Conservation (phyloP, 2,329 filamentous ascomycete genomes). For the Clarireedia homoeocarpa region DNA sequence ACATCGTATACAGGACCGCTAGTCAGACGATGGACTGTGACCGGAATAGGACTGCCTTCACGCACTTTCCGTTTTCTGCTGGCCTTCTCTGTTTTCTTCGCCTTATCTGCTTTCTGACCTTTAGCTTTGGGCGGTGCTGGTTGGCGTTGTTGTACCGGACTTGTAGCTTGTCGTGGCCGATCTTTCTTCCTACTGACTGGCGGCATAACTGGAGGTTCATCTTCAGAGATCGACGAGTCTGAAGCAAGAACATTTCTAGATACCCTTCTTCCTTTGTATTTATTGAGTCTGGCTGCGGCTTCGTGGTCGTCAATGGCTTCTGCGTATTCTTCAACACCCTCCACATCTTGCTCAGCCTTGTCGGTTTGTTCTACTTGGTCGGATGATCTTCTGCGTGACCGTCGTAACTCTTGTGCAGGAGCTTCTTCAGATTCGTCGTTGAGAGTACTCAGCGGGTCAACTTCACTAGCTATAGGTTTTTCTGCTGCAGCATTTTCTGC, state of each 20-base stretch:
- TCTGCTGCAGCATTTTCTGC: not conserved
- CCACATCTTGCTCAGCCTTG: not conserved
- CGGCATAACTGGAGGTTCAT: slow-evolving; percentile 19
- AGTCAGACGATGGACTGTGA: slow-evolving; percentile 56
- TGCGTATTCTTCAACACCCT: slow-evolving; percentile 15
- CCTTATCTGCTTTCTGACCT: slow-evolving; percentile 20
- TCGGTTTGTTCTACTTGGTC: not conserved
- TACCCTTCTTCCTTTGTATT: slow-evolving; percentile 33
- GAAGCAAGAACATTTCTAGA: slow-evolving; percentile 29
- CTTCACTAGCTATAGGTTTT: not conserved
- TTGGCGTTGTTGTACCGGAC: slow-evolving; percentile 19
- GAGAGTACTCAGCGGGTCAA: not conserved
- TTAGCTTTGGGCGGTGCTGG: slow-evolving; percentile 28
- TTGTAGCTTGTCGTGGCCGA: slow-evolving; percentile 8
- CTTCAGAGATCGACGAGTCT: slow-evolving; percentile 30
- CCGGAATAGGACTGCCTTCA: slow-evolving; percentile 42
- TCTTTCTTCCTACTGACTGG: slow-evolving; percentile 12
- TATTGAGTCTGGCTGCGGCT: slow-evolving; percentile 28
- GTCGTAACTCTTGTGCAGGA: not conserved
- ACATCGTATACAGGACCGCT: slow-evolving; percentile 35
- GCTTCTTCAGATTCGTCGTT: not conserved
- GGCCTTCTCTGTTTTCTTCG: not conserved
- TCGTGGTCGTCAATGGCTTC: slow-evolving; percentile 30
- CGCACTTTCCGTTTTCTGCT: slow-evolving; percentile 23
- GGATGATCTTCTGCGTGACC: not conserved